phyloP scores from a whole-genome alignment of 1,139 yeast genomes.

The Debaryomyces singareniensis region DNA sequence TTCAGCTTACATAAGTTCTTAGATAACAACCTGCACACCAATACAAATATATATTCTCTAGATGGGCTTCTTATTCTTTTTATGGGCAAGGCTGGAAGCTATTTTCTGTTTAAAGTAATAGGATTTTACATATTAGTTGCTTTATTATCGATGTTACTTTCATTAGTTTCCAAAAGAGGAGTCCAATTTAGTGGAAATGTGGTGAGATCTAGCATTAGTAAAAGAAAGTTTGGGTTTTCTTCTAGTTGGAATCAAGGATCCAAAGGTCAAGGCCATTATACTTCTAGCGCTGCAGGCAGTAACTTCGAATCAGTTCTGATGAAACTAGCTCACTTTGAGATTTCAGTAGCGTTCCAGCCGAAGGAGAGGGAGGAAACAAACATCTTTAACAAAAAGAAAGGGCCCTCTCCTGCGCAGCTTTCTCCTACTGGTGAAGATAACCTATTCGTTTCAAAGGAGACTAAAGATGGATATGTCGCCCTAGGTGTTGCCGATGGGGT shows the following conservation, averaged over 20 bases:
- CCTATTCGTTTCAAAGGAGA: conserved; percentile 48
- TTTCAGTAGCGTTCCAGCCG: conserved; percentile 69
- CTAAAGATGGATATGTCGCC: conserved; percentile 45
- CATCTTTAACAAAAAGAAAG: conserved; percentile 29
- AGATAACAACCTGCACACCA: conserved; percentile 3
- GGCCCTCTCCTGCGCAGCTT: conserved; percentile 27
- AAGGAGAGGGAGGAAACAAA: conserved; percentile 54
- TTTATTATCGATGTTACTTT: conserved; percentile 25
- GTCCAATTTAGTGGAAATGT: conserved; percentile 7
- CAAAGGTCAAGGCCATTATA: conserved; percentile 8
- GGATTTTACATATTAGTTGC: conserved; percentile 14
- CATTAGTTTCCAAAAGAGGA: conserved; percentile 19
- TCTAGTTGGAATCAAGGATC: conserved; percentile 12
- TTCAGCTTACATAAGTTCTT: conserved; percentile 2
- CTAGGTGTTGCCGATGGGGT: conserved; percentile 97
- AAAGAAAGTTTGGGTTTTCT: conserved; percentile 13
- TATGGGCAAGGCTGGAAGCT: too few relatives aligned
- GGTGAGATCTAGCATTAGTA: conserved; percentile 5
- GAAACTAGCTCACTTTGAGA: conserved; percentile 31
- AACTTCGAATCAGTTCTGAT: conserved; percentile 8
- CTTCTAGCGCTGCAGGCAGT: conserved; percentile 10
- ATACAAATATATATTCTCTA: too few relatives aligned
- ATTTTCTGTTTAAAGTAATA: too few relatives aligned
- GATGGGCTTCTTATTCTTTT: too few relatives aligned
- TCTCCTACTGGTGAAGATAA: conserved; percentile 89